Conservation (phyloP, 306 rosid genomes). For the Hippophae gyantsensis region DNA sequence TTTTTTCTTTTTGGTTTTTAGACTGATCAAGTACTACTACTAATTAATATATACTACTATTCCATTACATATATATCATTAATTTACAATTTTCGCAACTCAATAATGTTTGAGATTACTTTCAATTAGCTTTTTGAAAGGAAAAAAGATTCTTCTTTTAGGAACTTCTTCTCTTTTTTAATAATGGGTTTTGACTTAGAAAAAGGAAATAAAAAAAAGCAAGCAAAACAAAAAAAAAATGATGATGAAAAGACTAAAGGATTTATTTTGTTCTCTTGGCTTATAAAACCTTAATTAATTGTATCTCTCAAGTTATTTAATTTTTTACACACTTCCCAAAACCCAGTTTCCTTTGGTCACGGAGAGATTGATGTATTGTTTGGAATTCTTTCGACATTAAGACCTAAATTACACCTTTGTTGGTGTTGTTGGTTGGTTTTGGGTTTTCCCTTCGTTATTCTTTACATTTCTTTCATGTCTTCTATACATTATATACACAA, state of each 20-base stretch:
- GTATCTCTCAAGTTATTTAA: not conserved
- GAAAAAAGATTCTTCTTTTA: not conserved
- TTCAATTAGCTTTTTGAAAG: too few relatives aligned
- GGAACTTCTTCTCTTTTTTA: conserved; percentile 9
- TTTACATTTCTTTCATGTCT: too few relatives aligned
- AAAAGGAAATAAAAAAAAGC: conserved; percentile 23
- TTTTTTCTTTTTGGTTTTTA: not conserved
- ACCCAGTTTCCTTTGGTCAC: conserved; percentile 32
- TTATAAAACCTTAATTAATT: conserved; percentile 50
- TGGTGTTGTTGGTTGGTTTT: too few relatives aligned
- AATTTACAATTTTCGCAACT: not conserved
- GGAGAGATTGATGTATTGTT: conserved; percentile 2
- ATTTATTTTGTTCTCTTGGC: conserved; percentile 23
- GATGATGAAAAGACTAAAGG: conserved; percentile 4
- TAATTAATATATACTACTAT: not conserved
- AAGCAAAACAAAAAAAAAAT: conserved; percentile 14
- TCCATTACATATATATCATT: not conserved
- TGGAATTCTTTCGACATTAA: too few relatives aligned
- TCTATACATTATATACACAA: too few relatives aligned
- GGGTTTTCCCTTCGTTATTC: too few relatives aligned
- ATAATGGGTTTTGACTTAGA: conserved; percentile 48
- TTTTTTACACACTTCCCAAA: conserved; percentile 49
- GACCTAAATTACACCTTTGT: too few relatives aligned
- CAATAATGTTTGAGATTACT: too few relatives aligned
- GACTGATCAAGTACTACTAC: not conserved